phyloP scores from a whole-genome alignment of 805 yeast genomes.

The Metschnikowia santaceciliae region DNA sequence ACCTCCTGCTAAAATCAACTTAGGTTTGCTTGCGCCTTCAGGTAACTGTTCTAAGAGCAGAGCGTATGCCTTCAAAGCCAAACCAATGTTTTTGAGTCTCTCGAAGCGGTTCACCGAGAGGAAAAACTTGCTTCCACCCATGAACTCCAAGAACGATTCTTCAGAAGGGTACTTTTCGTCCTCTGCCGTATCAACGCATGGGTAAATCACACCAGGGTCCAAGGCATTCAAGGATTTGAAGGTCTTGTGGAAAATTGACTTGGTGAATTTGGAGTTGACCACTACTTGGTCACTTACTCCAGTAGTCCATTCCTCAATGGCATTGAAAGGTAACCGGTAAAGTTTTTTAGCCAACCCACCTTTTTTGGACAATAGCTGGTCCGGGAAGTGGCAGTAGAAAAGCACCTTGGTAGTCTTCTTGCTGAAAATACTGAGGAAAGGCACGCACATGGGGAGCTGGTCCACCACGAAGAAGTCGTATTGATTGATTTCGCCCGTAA shows the following conservation, averaged over 20 bases:
- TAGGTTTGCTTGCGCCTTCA: conserved; percentile 28
- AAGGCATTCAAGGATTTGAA: conserved; percentile 41
- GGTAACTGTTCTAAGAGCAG: conserved; percentile 32
- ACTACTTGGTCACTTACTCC: conserved; percentile 71
- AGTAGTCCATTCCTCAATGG: conserved; percentile 78
- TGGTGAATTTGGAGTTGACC: conserved; percentile 87
- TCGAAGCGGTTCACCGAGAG: conserved; percentile 88
- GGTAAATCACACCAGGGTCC: conserved; percentile 61
- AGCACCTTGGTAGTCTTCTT: conserved; percentile 47
- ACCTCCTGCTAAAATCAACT: conserved; percentile 84
- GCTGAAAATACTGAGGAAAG: conserved; percentile 53
- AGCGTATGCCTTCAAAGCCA: conserved; percentile 72
- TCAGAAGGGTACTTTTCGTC: conserved; percentile 18
- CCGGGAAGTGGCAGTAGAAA: conserved; percentile 97
- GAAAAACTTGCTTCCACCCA: conserved; percentile 41
- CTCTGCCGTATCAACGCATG: conserved; percentile 61
- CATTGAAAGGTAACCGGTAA: conserved; percentile 81
- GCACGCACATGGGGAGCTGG: conserved; percentile 82
- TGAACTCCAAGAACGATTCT: conserved; percentile 31
- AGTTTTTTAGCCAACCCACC: conserved; percentile 50
- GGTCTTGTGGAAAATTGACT: conserved; percentile 58
- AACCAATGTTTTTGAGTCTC: conserved; percentile 71
- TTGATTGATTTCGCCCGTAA: conserved; percentile 42
- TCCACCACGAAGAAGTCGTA: conserved; percentile 82
- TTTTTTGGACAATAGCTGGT: conserved; percentile 67